A percentile compares a stretch with the other conserved stretches of the same genome.
phyloP scores from a whole-genome alignment of 2,329 filamentous ascomycete species.

The Exophiala spinifera region DNA sequence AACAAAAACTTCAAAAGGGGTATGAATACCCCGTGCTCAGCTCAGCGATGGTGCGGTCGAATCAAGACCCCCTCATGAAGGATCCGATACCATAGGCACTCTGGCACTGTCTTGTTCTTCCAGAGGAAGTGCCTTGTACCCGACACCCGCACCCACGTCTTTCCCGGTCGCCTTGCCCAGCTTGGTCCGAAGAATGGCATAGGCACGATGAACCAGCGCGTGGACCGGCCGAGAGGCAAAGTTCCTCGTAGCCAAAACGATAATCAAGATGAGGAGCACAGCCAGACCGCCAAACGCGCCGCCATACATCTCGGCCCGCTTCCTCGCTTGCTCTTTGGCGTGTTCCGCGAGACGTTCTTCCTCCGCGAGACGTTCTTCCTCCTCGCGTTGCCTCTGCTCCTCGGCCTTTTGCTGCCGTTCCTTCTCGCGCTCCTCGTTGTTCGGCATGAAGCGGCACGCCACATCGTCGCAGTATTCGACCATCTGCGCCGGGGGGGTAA shows the following conservation, averaged over 20 bases:
- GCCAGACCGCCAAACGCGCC: slow-evolving; percentile 14
- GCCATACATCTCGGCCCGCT: slow-evolving; percentile 15
- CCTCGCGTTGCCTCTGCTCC: slow-evolving; percentile 7
- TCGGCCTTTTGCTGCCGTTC: slow-evolving; percentile 13
- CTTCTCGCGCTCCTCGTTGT: slow-evolving; percentile 12
- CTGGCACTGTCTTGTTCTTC: neutral
- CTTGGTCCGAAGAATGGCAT: slow-evolving; percentile 1
- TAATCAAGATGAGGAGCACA: slow-evolving; percentile 11
- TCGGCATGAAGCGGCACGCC: slow-evolving; percentile 26
- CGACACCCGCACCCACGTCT: slow-evolving; percentile 2
- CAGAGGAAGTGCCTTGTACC: slow-evolving; percentile 13
- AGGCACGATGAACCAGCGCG: slow-evolving; percentile 6
- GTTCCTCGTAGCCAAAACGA: slow-evolving; percentile 21
- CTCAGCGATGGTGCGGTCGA: no score
- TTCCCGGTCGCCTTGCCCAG: neutral
- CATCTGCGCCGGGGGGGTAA: slow-evolving; percentile 37
- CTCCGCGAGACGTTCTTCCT: slow-evolving; percentile 2
- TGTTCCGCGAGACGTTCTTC: neutral
- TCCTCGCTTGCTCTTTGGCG: neutral
- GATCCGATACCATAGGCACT: slow-evolving; percentile 10
- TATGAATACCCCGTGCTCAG: no score
- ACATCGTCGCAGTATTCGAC: slow-evolving; percentile 29
- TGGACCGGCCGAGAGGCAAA: slow-evolving; percentile 17
- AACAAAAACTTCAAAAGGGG: no score
- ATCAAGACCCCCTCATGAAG: slow-evolving; percentile 6